Evolutionary conservation across 148 eudicot genomes (phyloP), one percentile per base, ranked within the genome.

Genomic region (Nepenthes gracilis): DNA sequence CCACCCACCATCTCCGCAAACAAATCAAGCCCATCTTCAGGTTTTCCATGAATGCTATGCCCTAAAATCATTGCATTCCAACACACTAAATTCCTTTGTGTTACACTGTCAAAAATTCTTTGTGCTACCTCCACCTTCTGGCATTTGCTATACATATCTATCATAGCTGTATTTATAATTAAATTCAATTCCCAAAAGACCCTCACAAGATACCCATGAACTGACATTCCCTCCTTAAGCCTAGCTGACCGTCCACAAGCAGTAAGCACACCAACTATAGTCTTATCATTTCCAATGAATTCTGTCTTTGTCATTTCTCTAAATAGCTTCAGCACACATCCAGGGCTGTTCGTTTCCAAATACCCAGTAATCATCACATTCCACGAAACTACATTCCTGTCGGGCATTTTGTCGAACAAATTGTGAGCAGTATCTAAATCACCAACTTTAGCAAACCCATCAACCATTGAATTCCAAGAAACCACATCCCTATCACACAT

Each of bases 1-100:
- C 35, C 36, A 57, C 60, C 67, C 2, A 74, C 55, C 90, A 90
- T 80, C 37, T 71, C 65, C 33, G 64, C 70, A 59, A 72, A 90
- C n/a, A 90, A 72, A 60, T 12, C 33, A 49, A 90, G 77, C 12
- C 96, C 96, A 64, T 80, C 83, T 52, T 61, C 35, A 51, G 97
- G 83, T 73, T 78, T 69, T 11, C 90, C 97, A 59, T 90, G 80
- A 57, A 84, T 64, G 66, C 86, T 77, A 61, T 86, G 78, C 61
- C 97, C 97, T 55, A 84, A 67, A 64, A 90, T 86, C 91, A 90
- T 84, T 33, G 86, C 66, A 72, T 86, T 86, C 90, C 95, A 86
- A 74, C 86, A 77, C 52, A 84, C 80, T 69, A 86, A 70, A 68
- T 77, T 86, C 74, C 69, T 83, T 47, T 56, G 61, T n/a, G 23